A percentile compares a stretch with the other conserved stretches of the same genome.
phyloP scores from a whole-genome alignment of 257 asterid species.

The Cinchona pubescens region DNA sequence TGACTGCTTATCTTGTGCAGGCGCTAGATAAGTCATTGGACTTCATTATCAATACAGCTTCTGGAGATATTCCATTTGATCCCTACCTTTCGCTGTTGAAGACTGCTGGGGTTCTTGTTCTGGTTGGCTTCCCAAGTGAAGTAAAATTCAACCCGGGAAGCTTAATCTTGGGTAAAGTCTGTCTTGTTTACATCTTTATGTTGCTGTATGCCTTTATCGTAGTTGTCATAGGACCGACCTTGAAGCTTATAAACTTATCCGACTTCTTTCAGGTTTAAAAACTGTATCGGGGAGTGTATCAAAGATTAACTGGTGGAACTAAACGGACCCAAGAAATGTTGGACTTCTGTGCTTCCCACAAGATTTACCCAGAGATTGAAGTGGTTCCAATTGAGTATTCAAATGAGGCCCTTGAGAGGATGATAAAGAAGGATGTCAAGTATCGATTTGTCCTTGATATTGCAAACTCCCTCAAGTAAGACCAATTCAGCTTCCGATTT shows the following conservation, averaged over 20 bases:
- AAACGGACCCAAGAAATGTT: slow-evolving; percentile 78
- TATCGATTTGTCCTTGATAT: slow-evolving; percentile 88
- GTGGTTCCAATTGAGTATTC: slow-evolving; percentile 59
- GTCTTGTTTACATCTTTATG: not conserved
- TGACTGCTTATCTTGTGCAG: slow-evolving; percentile 40
- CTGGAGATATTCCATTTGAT: slow-evolving; percentile 66
- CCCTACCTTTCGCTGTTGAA: slow-evolving; percentile 60
- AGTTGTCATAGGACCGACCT: not conserved
- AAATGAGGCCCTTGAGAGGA: slow-evolving; percentile 76
- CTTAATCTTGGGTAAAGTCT: slow-evolving; percentile 45
- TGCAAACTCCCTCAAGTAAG: slow-evolving; percentile 59
- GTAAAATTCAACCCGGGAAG: slow-evolving; percentile 56
- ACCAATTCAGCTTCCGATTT: not conserved
- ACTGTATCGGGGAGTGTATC: slow-evolving; percentile 59
- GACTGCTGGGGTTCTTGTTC: slow-evolving; percentile 65
- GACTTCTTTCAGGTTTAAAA: slow-evolving; percentile 47
- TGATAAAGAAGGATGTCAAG: slow-evolving; percentile 76
- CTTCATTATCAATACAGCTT: slow-evolving; percentile 77
- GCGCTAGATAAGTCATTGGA: slow-evolving; percentile 56
- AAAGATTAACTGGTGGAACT: slow-evolving; percentile 91
- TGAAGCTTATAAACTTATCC: not conserved
- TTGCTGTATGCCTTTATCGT: not conserved
- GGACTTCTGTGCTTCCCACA: slow-evolving; percentile 78
- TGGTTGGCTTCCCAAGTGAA: slow-evolving; percentile 80
- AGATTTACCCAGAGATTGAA: slow-evolving; percentile 79